Percentiles rank a stretch among this genome's conserved stretches.
These are phyloP conservation scores for Thuidium tamariscinum DNA, from an alignment of 225 moss, liverwort and hornwort genomes.

Conservation along the genomic window DNA sequence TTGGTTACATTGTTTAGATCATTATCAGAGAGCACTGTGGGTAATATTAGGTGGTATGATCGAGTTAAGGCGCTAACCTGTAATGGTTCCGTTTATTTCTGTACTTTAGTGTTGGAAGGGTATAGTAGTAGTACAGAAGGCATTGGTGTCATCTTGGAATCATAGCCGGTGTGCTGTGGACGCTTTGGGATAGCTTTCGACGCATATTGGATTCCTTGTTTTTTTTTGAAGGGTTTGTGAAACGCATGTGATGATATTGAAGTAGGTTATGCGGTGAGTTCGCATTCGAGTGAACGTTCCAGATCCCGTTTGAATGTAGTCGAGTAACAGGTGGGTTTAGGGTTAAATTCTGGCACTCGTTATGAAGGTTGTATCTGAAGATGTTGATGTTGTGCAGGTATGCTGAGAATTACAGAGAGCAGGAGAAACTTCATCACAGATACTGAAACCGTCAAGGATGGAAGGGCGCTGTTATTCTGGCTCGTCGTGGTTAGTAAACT, in stretches of 20 bases:
- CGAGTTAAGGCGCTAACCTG: neutral
- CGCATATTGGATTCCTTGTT: too few relatives aligned
- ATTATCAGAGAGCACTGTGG: neutral
- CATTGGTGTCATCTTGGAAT: neutral
- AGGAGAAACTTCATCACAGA: conserved; percentile 40
- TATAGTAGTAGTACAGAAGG: neutral
- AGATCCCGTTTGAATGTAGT: neutral
- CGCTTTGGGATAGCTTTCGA: neutral
- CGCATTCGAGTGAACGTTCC: neutral
- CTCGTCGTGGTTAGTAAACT: neutral
- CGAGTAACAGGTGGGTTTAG: neutral
- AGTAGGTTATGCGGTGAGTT: neutral
- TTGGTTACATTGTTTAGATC: neutral
- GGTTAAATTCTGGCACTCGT: neutral
- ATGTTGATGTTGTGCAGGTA: conserved; percentile 12
- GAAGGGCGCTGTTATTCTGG: neutral
- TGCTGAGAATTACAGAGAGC: conserved; percentile 31
- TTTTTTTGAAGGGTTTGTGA: neutral
- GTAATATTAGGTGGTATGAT: neutral
- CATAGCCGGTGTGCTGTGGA: neutral
- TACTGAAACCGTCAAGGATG: conserved; percentile 4
- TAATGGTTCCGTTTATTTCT: neutral
- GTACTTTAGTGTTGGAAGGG: neutral
- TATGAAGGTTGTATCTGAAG: neutral
- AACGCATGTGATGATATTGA: neutral